phyloP scores from a whole-genome alignment of 768 basidiomycete genomes.

The Leccinum aurantiacum region DNA sequence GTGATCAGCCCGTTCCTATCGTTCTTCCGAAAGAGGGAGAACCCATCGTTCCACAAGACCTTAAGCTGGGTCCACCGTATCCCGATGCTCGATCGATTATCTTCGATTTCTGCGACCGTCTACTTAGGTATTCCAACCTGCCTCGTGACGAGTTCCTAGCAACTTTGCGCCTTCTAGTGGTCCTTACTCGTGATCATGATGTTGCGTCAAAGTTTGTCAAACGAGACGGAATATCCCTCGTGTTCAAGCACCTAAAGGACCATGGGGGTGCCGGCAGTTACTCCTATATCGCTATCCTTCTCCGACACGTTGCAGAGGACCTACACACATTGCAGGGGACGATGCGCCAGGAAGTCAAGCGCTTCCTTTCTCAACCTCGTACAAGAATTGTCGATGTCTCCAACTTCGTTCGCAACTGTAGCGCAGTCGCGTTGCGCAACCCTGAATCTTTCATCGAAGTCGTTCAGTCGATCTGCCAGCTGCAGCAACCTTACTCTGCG shows the following conservation, averaged over 20 bases:
- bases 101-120: conserved; percentile 73
- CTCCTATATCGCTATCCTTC: conserved; percentile 79
- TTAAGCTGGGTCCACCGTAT: conserved; percentile 61
- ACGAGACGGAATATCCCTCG: conserved; percentile 55
- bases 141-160: conserved; percentile 83
- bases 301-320: conserved; percentile 93
- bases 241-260: conserved; percentile 68
- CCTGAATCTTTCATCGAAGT: conserved; percentile 72
- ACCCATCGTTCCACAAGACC: conserved; percentile 48
- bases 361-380: conserved; percentile 75
- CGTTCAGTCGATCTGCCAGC: conserved; percentile 66
- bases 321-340: conserved; percentile 56
- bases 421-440: conserved; percentile 79
- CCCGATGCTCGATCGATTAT: conserved; percentile 60
- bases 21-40: conserved; percentile 72
- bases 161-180: conserved; percentile 75
- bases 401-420: conserved; percentile 74
- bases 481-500: conserved; percentile 62
- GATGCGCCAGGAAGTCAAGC: conserved; percentile 82
- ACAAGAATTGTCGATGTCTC: conserved; percentile 65
- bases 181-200: conserved; percentile 73
- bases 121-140: conserved; percentile 63
- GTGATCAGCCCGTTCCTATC: conserved; percentile 68
- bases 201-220: conserved; percentile 69
- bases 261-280: conserved; percentile 66